These are phyloP conservation scores for Tremellales sp. DNA, from an alignment of 1,284 basidiomycete genomes.

Conservation along the genomic window DNA sequence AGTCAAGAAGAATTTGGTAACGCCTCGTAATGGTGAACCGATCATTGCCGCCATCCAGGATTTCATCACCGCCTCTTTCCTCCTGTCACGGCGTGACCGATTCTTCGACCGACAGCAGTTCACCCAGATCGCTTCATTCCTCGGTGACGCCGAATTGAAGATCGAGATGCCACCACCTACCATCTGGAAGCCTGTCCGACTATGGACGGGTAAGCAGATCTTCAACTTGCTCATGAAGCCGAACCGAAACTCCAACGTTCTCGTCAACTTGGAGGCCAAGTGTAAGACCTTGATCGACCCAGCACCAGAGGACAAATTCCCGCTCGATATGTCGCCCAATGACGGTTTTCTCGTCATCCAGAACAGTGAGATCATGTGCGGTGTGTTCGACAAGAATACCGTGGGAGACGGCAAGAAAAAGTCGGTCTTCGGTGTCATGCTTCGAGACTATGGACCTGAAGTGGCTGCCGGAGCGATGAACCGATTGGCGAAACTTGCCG, in stretches of 20 bases:
- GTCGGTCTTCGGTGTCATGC: constrained; percentile 95
- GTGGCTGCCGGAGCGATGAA: constrained; percentile 97
- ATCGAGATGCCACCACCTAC: constrained; percentile 95
- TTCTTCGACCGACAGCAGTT: constrained; percentile 95
- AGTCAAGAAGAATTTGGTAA: constrained; percentile 96
- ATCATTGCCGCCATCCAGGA: constrained; percentile 98
- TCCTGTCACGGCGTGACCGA: constrained; percentile 86
- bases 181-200: constrained; percentile 84
- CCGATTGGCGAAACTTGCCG: constrained; percentile 89
- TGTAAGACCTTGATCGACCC: constrained; percentile 92
- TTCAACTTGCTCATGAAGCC: constrained; percentile 97
- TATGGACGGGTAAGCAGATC: constrained; percentile 99
- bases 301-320: constrained; percentile 51
- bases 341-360: constrained; percentile 97
- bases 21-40: constrained; percentile 94
- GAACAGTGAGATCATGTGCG: constrained; percentile 99
- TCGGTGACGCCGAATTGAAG: constrained; percentile 84
- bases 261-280: constrained; percentile 94
- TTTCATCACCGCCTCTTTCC: constrained; percentile 96
- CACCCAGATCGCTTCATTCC: constrained; percentile 92
- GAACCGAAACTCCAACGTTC: constrained; percentile 74
- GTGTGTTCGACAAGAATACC: constrained; percentile 97
- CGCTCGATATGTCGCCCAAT: constrained; percentile 85
- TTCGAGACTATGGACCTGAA: constrained; percentile 93
- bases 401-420: constrained; percentile 99